Conservation (phyloP, 371 early-diverging fungal genomes). For the Umbelopsis sp. region DNA sequence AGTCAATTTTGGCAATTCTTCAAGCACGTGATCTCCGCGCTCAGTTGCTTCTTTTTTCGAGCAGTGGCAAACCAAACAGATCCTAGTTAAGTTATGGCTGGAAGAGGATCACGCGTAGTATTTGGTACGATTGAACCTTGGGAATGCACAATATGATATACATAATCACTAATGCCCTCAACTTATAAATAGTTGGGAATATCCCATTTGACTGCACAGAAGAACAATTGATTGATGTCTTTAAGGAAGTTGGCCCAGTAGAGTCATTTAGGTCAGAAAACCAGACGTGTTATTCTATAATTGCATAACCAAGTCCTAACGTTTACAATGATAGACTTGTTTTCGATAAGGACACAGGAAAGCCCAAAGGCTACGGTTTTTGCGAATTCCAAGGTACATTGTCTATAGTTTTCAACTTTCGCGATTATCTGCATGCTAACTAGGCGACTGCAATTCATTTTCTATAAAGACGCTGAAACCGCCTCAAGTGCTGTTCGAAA, state of each 20-base stretch:
- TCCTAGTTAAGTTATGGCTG: constrained; percentile 32
- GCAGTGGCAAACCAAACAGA: neutral
- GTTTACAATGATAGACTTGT: constrained; percentile 58
- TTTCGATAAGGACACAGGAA: constrained; percentile 87
- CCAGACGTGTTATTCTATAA: neutral
- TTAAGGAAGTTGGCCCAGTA: constrained; percentile 90
- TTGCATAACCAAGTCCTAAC: neutral
- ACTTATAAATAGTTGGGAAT: constrained; percentile 65
- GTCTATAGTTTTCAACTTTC: too few species aligned
- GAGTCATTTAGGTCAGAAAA: constrained; percentile 63
- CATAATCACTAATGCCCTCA: neutral
- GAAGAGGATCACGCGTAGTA: constrained; percentile 59
- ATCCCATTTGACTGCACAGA: constrained; percentile 91
- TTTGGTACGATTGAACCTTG: constrained; percentile 45
- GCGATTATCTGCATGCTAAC: constrained; percentile 9
- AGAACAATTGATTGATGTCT: constrained; percentile 85
- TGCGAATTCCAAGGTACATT: constrained; percentile 76
- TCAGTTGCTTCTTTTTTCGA: neutral
- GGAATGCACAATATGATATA: neutral
- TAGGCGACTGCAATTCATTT: neutral
- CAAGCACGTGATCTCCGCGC: neutral
- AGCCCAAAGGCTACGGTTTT: constrained; percentile 91
- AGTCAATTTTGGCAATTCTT: neutral
- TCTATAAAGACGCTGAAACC: constrained; percentile 67
- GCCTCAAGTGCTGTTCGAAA: constrained; percentile 85